phyloP scores from a whole-genome alignment of 148 eudicot genomes.

The Rheum nobile region DNA sequence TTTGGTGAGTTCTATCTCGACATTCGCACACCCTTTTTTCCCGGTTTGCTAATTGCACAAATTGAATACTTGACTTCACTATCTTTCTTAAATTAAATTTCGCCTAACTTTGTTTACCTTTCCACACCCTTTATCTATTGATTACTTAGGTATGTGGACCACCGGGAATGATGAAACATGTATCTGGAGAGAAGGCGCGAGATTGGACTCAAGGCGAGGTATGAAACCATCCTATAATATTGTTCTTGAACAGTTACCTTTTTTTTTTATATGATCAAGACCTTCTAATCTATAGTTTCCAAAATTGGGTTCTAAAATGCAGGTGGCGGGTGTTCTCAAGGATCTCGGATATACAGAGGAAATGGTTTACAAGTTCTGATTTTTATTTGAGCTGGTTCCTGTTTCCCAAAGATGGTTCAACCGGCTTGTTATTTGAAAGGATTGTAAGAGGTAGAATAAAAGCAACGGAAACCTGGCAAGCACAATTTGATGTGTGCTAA shows the following conservation, averaged over 20 bases:
- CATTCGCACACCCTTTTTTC: not conserved
- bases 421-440: not conserved
- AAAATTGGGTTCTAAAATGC: slow-evolving; percentile 7
- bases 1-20: slow-evolving; percentile 36
- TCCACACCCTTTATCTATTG: not conserved
- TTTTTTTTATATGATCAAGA: not conserved
- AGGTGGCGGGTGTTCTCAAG: slow-evolving; percentile 74
- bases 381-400: not conserved
- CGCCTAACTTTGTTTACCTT: not conserved
- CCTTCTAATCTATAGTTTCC: not conserved
- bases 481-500: not conserved
- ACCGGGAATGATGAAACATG: slow-evolving; percentile 79
- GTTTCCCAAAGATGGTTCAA: not conserved
- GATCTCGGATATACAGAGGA: slow-evolving; percentile 79
- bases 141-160: slow-evolving; percentile 68
- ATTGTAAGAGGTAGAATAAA: not conserved
- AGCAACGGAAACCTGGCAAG: not conserved
- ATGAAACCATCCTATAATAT: not conserved
- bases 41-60: not conserved
- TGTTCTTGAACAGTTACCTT: not conserved
- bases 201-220: slow-evolving; percentile 79
- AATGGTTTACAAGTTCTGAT: slow-evolving; percentile 84
- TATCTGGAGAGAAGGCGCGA: slow-evolving; percentile 72
- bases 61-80: not conserved
- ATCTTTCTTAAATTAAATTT: not conserved